Base-by-base conservation (phyloP, 139 green algal genomes). In the Astrephomene gubernaculifera region DNA sequence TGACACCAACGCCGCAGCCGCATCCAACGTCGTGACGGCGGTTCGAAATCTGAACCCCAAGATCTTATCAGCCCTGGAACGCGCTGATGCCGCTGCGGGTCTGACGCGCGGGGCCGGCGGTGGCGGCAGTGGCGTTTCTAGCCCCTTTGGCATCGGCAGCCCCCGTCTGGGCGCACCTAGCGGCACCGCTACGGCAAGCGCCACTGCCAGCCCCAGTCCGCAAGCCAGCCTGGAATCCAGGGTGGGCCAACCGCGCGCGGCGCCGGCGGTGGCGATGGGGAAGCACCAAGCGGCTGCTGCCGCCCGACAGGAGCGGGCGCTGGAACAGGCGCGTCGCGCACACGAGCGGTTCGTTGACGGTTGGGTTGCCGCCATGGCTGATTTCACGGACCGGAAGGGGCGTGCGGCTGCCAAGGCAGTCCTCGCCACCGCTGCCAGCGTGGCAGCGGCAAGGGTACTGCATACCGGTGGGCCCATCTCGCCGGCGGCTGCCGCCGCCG, bases 1-100 rank as follows among this genome's bases (percentile, higher is more conserved):
- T 82, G 38, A n/a, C n/a, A n/a, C n/a, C n/a, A n/a, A n/a, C n/a
- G n/a, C n/a, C n/a, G n/a, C n/a, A n/a, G n/a, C n/a, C n/a, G n/a
- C n/a, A n/a, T n/a, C n/a, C n/a, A n/a, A n/a, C n/a, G n/a, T n/a
- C n/a, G 38, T 82, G 12, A 57, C 41, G 21, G 36, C 68, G 0
- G 36, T 87, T 36, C 63, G 80, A 27, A 35, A 41, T 2, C 52
- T 78, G 27, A 69, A 70, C 25, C 31, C 39, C 4, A 80, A 78
- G 41, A 35, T 60, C 14, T 33, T 79, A 31, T 31, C 73, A 4
- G 63, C 54, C 22, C 70, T 87, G 69, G 54, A 73, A 22, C 45
- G 53, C 2, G 63, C 60, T 0, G 60, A 74, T 10, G 57, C 70
- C 0, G 60, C 76, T n/a, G 76, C 76, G 29, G 76, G 76, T 7